These are phyloP conservation scores for Pichia sp. DNA, from an alignment of 1,139 yeast species.

Conservation along the genomic window DNA sequence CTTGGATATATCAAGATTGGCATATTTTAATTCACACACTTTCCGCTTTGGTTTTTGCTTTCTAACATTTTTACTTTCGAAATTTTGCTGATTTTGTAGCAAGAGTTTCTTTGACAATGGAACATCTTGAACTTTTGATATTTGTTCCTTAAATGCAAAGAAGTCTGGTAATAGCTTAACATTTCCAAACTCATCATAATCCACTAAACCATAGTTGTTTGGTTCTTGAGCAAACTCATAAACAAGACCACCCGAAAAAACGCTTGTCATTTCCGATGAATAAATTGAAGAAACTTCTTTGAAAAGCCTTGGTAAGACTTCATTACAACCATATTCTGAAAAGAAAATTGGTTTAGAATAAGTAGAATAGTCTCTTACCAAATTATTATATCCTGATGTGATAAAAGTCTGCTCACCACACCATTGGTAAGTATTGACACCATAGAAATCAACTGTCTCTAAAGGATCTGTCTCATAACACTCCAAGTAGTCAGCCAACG, in stretches of 20 bases:
- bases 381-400: slow-evolving; percentile 73
- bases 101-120: slow-evolving; percentile 23
- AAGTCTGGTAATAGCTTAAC: slow-evolving; percentile 54
- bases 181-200: slow-evolving; percentile 49
- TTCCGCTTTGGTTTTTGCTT: slow-evolving; percentile 16
- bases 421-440: slow-evolving; percentile 96
- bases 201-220: slow-evolving; percentile 84
- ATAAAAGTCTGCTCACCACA: slow-evolving; percentile 85
- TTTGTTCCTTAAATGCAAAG: slow-evolving; percentile 45
- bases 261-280: slow-evolving; percentile 69
- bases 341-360: slow-evolving; percentile 78
- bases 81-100: slow-evolving; percentile 17
- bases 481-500: slow-evolving; percentile 76
- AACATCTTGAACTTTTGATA: slow-evolving; percentile 34
- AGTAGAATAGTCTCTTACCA: slow-evolving; percentile 65
- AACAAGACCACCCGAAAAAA: slow-evolving; percentile 88
- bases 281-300: slow-evolving; percentile 72
- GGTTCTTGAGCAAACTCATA: slow-evolving; percentile 89
- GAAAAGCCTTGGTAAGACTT: slow-evolving; percentile 72
- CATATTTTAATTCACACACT: slow-evolving; percentile 35
- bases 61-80: slow-evolving; percentile 12
- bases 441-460: slow-evolving; percentile 83
- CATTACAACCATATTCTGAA: slow-evolving; percentile 94
- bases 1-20: slow-evolving; percentile 47
- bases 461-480: slow-evolving; percentile 55